Evolutionary conservation across 1,284 basidiomycete species (phyloP).

Genomic region (Austroboletus niveus): DNA sequence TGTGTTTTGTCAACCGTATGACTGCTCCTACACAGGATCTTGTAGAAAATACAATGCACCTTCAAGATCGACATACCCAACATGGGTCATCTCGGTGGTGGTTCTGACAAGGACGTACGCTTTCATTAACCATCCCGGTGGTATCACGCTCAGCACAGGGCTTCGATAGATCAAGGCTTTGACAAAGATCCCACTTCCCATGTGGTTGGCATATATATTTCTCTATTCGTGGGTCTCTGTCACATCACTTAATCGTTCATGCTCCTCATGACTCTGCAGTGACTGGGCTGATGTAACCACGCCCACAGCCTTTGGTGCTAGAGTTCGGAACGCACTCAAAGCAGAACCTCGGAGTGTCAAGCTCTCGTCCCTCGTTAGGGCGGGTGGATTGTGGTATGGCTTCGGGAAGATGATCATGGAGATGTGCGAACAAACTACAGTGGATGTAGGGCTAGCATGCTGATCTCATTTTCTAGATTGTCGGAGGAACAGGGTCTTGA

Average conservation of each 20-base stretch:
- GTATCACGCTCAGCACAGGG: slow-evolving; percentile 8
- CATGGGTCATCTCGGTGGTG: slow-evolving; percentile 85
- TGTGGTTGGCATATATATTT: slow-evolving; percentile 85
- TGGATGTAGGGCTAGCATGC: not conserved
- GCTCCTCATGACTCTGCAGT: slow-evolving; percentile 28
- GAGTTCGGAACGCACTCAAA: slow-evolving; percentile 81
- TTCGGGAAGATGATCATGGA: slow-evolving; percentile 82
- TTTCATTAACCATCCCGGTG: slow-evolving; percentile 8
- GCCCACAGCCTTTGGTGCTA: slow-evolving; percentile 69
- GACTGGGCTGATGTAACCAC: slow-evolving; percentile 86
- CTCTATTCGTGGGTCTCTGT: slow-evolving; percentile 66
- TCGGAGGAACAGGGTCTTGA: slow-evolving; percentile 68
- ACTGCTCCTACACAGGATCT: not conserved
- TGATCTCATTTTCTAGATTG: slow-evolving; percentile 44
- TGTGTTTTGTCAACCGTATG: slow-evolving; percentile 6
- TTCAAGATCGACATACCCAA: slow-evolving; percentile 84
- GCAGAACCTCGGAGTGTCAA: slow-evolving; percentile 82
- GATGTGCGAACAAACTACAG: slow-evolving; percentile 60
- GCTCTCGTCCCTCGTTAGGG: slow-evolving; percentile 76
- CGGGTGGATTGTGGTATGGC: slow-evolving; percentile 87
- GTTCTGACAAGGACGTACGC: slow-evolving; percentile 75
- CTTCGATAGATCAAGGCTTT: slow-evolving; percentile 57
- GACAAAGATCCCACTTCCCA: slow-evolving; percentile 76
- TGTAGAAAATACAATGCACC: slow-evolving; percentile 84
- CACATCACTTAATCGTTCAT: not conserved